Base-by-base conservation (phyloP, 495 filamentous ascomycete species). In the Hypoxylon trugodes region DNA sequence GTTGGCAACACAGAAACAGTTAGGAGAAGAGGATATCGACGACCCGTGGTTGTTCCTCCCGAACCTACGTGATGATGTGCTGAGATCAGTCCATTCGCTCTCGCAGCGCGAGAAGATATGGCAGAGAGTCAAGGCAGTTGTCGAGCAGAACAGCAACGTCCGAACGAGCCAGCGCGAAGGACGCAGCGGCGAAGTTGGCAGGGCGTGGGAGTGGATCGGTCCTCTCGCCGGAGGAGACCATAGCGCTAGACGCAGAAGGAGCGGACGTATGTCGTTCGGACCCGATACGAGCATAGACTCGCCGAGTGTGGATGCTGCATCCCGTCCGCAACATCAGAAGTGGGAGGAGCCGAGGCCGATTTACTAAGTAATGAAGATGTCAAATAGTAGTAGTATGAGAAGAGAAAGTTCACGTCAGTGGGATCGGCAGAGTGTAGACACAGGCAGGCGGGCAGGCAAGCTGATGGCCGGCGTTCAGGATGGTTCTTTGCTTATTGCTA, bases 171-270 rank as follows among this genome's bases (percentile, higher is more conserved):
- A 95, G 56, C 82, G 93, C 16, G 93, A 98, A 76, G 84, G 88
- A 36, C 81, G 87, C 43, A 90, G 84, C 61, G 95, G 95, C 13
- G 95, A 99, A 71, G 85, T 97, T 47, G 87, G 90, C 10, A 83
- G 91, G 42, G 88, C 90, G 13, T 99, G 95, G 95, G 94, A 96
- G 72, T 99, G 95, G 95, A 93, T 97, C 71, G 95, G 95, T 0
- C 82, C 86, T 6, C 76, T 59, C 24, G 72, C 76, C 19, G 73
- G 78, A n/a, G n/a, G n/a, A 18, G 82, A 81, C 15, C 73, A 71
- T 8, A 73, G 74, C 30, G 78, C 80, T 10, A 72, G 77, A 38
- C 73, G 80, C 21, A 71, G 82, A 52, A 81, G 82, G 71, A 82
- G 83, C 62, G 74, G 77, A 2, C 75, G 84, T 15, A 77, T 79